Evolutionary conservation across 2,329 filamentous ascomycete species (phyloP).

Genomic region (Ascochyta rabiei): DNA sequence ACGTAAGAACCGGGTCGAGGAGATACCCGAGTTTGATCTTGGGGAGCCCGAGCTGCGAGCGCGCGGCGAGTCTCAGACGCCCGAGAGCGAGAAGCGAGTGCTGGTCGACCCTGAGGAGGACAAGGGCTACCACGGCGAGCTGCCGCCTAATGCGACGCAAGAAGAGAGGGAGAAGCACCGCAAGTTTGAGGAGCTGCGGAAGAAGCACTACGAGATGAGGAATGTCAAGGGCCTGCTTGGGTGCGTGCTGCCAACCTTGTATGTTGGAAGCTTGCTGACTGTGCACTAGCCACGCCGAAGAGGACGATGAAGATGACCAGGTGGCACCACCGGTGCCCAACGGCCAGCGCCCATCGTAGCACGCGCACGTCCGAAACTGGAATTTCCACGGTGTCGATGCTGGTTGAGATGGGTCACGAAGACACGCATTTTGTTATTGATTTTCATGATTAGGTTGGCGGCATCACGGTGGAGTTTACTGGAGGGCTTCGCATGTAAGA

Average conservation of each 20-base stretch:
- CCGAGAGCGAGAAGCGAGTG: constrained; percentile 73
- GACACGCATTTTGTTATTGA: constrained; percentile 1
- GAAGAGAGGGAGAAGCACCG: constrained; percentile 91
- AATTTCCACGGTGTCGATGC: not conserved
- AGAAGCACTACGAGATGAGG: constrained; percentile 99
- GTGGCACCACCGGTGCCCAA: constrained; percentile 24
- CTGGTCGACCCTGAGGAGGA: constrained; percentile 68
- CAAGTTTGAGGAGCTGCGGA: constrained; percentile 87
- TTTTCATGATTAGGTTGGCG: constrained; percentile 4
- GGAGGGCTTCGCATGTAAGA: constrained; percentile 1
- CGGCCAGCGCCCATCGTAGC: constrained; percentile 25
- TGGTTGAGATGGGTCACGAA: not conserved
- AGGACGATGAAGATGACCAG: constrained; percentile 34
- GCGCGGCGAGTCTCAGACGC: constrained; percentile 38
- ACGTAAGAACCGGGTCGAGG: constrained; percentile 62
- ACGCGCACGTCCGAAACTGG: not conserved
- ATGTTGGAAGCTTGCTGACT: constrained; percentile 4
- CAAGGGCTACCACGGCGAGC: constrained; percentile 62
- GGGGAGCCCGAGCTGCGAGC: constrained; percentile 79
- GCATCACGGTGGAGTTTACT: constrained; percentile 15
- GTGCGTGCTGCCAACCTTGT: constrained; percentile 49
- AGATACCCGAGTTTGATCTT: constrained; percentile 90
- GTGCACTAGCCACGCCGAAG: constrained; percentile 28
- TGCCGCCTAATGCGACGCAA: constrained; percentile 58
- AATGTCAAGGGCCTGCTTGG: constrained; percentile 88